Evolutionary conservation across 2,329 filamentous ascomycete genomes (phyloP), one percentile per base, ranked within the genome.

Genomic region (Colletotrichum melonis): DNA sequence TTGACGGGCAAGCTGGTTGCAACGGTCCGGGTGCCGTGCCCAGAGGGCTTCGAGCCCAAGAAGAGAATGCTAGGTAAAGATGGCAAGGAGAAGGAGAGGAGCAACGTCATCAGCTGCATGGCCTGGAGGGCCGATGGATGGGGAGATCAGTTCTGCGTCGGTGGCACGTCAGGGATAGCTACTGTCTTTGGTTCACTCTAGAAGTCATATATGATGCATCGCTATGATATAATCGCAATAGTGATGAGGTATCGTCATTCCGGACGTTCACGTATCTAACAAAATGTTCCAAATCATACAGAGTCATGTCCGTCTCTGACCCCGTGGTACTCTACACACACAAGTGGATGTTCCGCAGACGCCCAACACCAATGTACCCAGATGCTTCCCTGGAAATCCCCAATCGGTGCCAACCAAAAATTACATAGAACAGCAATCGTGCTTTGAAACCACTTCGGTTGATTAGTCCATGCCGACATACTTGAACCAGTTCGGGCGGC

Each of bases 401-500:
- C 58, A 73, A 59, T 67, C 58, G 70, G 64, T 67, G 74, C 59
- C 52, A 71, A 74, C 57, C 73, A 64, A 66, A 62, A 74, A 68
- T 63, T 63, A 72, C 42, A 57, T 46, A 68, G 63, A 74, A 69
- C 55, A 69, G 38, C 49, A 64, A 55, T 49, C 62, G 35, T 49
- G 38, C 63, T 24, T 67, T 42, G 3, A 42, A 42, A 32, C 30
- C 11, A 42, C 35, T 22, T 67, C 9, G n/a, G 28, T 38, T 59
- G 12, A 74, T 86, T 83, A 97, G 79, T 91, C 92, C 88, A 93
- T 94, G 66, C 95, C 94, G 24, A 93, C 94, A 80, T 94, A 97
- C 85, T 98, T 97, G 89, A 99, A 98, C 94, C 97, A 99, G 81
- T 95, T 95, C 22, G 96, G 94, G 74, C 97, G 89, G 84, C 97